These are phyloP conservation scores for Artemisia tridentata DNA, from an alignment of 129 eudicot species.

Conservation along the genomic window DNA sequence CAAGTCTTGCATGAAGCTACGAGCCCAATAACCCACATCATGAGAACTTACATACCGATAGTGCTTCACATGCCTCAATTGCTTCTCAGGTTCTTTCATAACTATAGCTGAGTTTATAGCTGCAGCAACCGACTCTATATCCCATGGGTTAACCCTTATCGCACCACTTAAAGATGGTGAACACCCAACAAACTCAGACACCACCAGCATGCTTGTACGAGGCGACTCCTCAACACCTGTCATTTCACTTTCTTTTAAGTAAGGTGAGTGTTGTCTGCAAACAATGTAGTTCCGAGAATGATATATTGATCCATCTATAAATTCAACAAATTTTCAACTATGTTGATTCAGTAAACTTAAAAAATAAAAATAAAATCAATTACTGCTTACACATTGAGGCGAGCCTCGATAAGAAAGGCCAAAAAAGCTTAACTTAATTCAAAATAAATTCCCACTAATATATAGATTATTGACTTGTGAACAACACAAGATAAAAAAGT, in stretches of 20 bases:
- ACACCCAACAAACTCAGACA: slow-evolving; percentile 89
- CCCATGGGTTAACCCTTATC: slow-evolving; percentile 91
- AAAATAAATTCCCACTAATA: no score
- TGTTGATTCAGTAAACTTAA: no score
- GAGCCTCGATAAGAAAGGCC: no score
- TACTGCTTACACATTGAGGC: no score
- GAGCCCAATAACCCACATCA: slow-evolving; percentile 81
- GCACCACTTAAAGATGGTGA: slow-evolving; percentile 94
- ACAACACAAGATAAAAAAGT: no score
- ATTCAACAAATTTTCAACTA: no score
- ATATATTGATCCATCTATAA: no score
- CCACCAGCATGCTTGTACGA: slow-evolving; percentile 73
- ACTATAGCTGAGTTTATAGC: slow-evolving; percentile 59
- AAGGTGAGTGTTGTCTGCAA: slow-evolving; percentile 68
- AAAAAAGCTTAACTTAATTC: no score
- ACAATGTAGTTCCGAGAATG: slow-evolving; percentile 34
- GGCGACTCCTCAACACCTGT: slow-evolving; percentile 41
- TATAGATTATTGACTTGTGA: no score
- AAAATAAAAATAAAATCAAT: no score
- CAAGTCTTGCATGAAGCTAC: slow-evolving; percentile 72
- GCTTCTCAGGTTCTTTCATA: slow-evolving; percentile 59
- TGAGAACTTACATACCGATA: slow-evolving; percentile 74
- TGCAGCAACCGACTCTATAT: slow-evolving; percentile 72
- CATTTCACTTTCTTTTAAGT: slow-evolving; percentile 49
- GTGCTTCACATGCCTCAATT: slow-evolving; percentile 65